Conservation (phyloP, 2,329 filamentous ascomycete species). For the Penicillium glabrum region DNA sequence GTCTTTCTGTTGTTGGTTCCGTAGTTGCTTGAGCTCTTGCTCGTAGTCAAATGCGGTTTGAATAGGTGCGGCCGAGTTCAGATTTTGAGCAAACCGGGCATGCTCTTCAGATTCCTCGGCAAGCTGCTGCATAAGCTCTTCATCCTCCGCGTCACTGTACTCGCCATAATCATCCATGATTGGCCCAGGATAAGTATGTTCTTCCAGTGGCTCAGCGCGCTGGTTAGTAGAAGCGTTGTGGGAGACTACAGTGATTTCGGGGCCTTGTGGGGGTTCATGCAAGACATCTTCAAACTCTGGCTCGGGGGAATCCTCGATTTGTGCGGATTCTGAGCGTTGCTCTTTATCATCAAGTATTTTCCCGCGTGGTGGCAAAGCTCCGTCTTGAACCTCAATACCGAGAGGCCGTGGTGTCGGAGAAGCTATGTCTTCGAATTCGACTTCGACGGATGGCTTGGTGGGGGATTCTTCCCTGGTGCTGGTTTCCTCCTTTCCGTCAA, state of each 20-base stretch:
- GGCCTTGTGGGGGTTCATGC: slow-evolving; percentile 16
- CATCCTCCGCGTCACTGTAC: slow-evolving; percentile 86
- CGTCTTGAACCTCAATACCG: not conserved
- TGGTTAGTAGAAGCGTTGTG: slow-evolving; percentile 27
- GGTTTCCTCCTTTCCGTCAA: not conserved
- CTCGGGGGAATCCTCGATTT: slow-evolving; percentile 40
- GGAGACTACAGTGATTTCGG: not conserved
- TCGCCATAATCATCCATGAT: slow-evolving; percentile 55
- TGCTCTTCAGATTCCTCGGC: slow-evolving; percentile 92
- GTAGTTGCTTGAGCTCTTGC: slow-evolving; percentile 78
- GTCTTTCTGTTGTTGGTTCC: slow-evolving; percentile 95
- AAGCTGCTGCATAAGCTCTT: slow-evolving; percentile 81
- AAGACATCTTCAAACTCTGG: slow-evolving; percentile 55
- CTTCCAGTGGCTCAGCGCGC: slow-evolving; percentile 8
- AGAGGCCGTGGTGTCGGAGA: not conserved
- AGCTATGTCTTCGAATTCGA: not conserved
- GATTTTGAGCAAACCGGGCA: slow-evolving; percentile 81
- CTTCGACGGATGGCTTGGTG: not conserved
- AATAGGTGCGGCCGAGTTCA: slow-evolving; percentile 72
- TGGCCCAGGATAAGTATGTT: slow-evolving; percentile 21
- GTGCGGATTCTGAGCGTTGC: not conserved
- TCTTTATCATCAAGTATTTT: not conserved
- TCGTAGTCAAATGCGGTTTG: slow-evolving; percentile 81
- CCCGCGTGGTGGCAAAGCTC: not conserved
- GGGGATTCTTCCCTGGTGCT: not conserved